Conservation (phyloP, 345 rosid genomes). For the Corchorus olitorius region DNA sequence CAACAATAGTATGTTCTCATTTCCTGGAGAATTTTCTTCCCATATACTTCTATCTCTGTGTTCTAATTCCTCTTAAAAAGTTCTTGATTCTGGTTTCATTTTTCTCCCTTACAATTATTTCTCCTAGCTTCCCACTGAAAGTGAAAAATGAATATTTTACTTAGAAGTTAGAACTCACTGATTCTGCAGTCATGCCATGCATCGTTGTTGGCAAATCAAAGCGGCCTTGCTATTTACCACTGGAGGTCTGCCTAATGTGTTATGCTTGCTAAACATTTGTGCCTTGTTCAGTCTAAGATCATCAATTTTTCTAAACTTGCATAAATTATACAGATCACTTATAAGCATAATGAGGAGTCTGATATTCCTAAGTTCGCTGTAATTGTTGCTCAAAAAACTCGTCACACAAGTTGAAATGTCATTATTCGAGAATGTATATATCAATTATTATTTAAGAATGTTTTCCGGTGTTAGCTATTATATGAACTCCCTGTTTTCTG, state of each 20-base stretch:
- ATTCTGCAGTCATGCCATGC: conserved; percentile 72
- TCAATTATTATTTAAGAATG: too few species aligned
- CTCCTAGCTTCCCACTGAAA: conserved; percentile 66
- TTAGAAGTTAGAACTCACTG: too few species aligned
- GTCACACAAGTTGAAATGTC: too few species aligned
- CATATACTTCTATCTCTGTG: background rate
- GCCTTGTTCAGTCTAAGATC: background rate
- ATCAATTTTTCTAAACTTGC: background rate
- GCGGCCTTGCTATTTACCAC: conserved; percentile 84
- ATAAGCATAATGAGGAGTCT: conserved; percentile 55
- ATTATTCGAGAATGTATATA: too few species aligned
- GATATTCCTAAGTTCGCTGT: too few species aligned
- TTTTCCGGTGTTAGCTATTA: too few species aligned
- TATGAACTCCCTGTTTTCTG: too few species aligned
- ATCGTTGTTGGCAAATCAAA: too few species aligned
- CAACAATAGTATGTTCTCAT: conserved; percentile 51
- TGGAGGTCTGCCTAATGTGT: conserved; percentile 50
- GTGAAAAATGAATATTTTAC: conserved; percentile 35
- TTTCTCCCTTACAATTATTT: conserved; percentile 8
- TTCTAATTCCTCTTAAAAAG: conserved; percentile 11
- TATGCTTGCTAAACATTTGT: background rate
- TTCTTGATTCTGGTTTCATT: conserved; percentile 26
- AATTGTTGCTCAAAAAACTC: too few species aligned
- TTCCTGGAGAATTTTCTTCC: background rate
- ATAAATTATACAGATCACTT: conserved; percentile 60